Evolutionary conservation across 225 moss, liverwort and hornwort species (phyloP).

Genomic region (Sphagnum contortum): DNA sequence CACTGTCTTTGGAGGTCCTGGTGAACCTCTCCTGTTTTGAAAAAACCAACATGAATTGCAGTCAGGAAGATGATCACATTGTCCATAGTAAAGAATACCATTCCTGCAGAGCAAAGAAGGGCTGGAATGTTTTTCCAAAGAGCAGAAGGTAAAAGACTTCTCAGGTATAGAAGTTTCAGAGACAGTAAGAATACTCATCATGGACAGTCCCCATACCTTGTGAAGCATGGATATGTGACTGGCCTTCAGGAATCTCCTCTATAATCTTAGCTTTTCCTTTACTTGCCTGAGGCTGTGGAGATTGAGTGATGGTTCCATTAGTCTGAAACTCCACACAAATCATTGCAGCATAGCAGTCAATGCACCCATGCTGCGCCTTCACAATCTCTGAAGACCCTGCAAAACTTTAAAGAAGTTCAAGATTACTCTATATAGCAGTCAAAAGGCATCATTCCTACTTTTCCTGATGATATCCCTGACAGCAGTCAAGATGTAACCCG

Average conservation of each 20-base stretch:
- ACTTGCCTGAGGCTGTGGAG: slow-evolving; percentile 18
- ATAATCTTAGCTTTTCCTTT: slow-evolving; percentile 51
- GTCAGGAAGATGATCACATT: no score
- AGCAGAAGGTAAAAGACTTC: no score
- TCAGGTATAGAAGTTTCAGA: no score
- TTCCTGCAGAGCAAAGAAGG: no score
- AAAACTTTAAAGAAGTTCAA: neutral
- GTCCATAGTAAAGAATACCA: no score
- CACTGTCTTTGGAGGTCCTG: slow-evolving; percentile 21
- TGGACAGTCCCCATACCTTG: slow-evolving; percentile 16
- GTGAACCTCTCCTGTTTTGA: slow-evolving; percentile 13
- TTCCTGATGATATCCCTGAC: no score
- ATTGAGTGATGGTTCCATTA: slow-evolving; percentile 17
- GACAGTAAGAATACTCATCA: no score
- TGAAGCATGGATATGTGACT: slow-evolving; percentile 24
- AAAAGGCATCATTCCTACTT: no score
- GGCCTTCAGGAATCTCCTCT: slow-evolving; percentile 78
- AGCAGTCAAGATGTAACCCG: no score
- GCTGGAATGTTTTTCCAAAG: no score
- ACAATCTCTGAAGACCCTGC: slow-evolving; percentile 60
- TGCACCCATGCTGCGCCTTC: slow-evolving; percentile 95
- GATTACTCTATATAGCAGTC: no score
- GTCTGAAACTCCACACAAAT: slow-evolving; percentile 63
- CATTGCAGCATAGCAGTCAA: slow-evolving; percentile 93
- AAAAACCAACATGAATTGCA: no score